Percentiles rank a stretch among this genome's conserved stretches.
Evolutionary conservation across 352 stramenopile genomes (phyloP).

Genomic region (Pythium folliculosum): DNA sequence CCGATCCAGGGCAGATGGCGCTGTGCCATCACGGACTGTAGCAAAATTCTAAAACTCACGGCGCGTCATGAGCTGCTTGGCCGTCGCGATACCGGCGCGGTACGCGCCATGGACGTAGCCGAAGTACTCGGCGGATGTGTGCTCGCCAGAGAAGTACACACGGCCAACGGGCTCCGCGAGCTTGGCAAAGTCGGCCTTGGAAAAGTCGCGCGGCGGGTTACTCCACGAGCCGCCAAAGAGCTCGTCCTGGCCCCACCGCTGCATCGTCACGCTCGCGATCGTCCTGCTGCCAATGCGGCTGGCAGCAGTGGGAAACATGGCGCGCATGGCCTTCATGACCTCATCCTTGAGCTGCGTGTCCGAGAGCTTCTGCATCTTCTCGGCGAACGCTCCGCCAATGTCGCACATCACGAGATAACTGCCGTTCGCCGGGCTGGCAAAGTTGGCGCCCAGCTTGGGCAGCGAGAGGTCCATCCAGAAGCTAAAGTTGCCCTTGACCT

Average conservation of each 20-base stretch:
- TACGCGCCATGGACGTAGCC: slow-evolving; percentile 15
- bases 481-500: slow-evolving; percentile 12
- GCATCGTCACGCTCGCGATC: slow-evolving; percentile 1
- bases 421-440: background rate
- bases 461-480: slow-evolving; percentile 11
- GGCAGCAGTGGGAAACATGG: slow-evolving; percentile 14
- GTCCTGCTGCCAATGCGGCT: slow-evolving; percentile 6
- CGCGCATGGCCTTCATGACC: slow-evolving; percentile 9
- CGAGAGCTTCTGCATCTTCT: slow-evolving; percentile 1
- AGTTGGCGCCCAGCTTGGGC: slow-evolving; percentile 6
- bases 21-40: background rate
- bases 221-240: slow-evolving; percentile 15
- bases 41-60: background rate
- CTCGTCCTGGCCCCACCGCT: slow-evolving; percentile 8
- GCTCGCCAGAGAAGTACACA: slow-evolving; percentile 13
- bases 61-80: slow-evolving; percentile 7
- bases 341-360: slow-evolving; percentile 4
- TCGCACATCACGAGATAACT: slow-evolving; percentile 5
- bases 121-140: slow-evolving; percentile 11
- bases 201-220: slow-evolving; percentile 14
- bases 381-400: slow-evolving; percentile 6
- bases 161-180: slow-evolving; percentile 9
- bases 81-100: slow-evolving; percentile 12
- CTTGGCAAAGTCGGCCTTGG: slow-evolving; percentile 6
- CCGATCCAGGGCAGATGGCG: background rate